Evolutionary conservation across 2,329 filamentous ascomycete genomes (phyloP), one percentile per base, ranked within the genome.

Genomic region (Alternaria novae-zelandiae): DNA sequence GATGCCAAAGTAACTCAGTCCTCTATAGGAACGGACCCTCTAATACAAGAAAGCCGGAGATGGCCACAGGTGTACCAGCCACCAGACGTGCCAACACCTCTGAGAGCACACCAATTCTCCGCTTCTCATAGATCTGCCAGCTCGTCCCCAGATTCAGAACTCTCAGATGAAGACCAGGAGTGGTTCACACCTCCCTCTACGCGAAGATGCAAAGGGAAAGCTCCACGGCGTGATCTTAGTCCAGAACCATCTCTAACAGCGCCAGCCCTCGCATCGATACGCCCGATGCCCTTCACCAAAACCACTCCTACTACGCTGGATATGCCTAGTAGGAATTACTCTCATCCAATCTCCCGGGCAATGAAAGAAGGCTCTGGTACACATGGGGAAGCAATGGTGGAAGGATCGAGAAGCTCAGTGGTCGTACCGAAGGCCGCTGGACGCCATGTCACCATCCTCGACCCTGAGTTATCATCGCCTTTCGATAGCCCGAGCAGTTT

Each of bases 181-280:
- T 67, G 64, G 46, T 74, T 68, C 10, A 71, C 67, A 13, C 65
- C 71, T 20, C 64, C 64, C 5, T 59, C 66, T 1, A 70, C 67
- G 3, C 53, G 50, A 11, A 61, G 54, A 20, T 43, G 60, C 15
- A 62, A 57, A 23, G 9, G n/a, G 9, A 63, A 58, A 50, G 20
- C 44, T 12, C 25, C 45, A 7, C 54, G 45, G 11, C 50, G 11
- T 20, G 20, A 51, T 15, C 6, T n/a, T 26, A 56, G 20, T 5
- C 57, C 51, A 25, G n/a, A 23, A 8, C 9, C 21, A 41, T 30
- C 43, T 21, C 21, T 26, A 6, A 25, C 2, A 17, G 4, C 36
- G 23, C 25, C 32, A 25, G 28, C 36, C 0, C 2, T 20, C n/a
- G 6, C 36, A 11, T 25, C 15, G 4, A 41, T 21, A 12, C 7